Evolutionary conservation across 768 basidiomycete species (phyloP), one percentile per base, ranked within the genome.

Genomic region (Hygrocybe coccinea): DNA sequence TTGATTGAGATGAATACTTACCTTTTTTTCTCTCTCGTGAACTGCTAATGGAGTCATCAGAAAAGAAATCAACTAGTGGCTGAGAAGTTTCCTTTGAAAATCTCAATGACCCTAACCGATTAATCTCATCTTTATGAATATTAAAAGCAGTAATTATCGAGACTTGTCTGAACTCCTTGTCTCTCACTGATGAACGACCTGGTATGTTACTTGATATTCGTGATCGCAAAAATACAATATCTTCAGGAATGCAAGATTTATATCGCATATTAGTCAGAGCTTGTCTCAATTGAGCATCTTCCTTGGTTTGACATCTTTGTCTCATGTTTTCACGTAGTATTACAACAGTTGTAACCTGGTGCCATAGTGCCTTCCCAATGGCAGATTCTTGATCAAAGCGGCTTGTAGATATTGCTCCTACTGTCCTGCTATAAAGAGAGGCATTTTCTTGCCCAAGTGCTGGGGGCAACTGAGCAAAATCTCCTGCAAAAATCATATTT

Each of bases 81-180:
- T 29, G 29, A 22, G 15, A 56, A 69, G 69, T 66, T 21, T 75
- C 73, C 15, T 34, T 9, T 3, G 75, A 69, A 67, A 74, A 78
- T 15, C 67, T 55, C 11, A 50, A 8, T 15, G 52, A 35, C 1
- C 72, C 72, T 1, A 70, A 4, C 8, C 59, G 17, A 61, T 78
- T 78, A 0, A 76, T 65, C 50, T 62, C 55, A 59, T 77, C 76
- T 56, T 71, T 70, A 21, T 71, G 64, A 10, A 61, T 24, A 65
- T 76, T 77, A 15, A 58, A 57, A 3, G 66, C 64, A 1, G 72
- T 75, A 25, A 79, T 78, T 12, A 77, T 64, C 2, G 75, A 67
- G 1, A 71, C 63, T 62, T 73, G 58, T 22, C 66, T 29, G 50
- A 74, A 77, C 12, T 33, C 5, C 4, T 54, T 17, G 21, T 54